Evolutionary conservation across 106 monocot species (phyloP).

Genomic region (Xerophyta viscosa): DNA sequence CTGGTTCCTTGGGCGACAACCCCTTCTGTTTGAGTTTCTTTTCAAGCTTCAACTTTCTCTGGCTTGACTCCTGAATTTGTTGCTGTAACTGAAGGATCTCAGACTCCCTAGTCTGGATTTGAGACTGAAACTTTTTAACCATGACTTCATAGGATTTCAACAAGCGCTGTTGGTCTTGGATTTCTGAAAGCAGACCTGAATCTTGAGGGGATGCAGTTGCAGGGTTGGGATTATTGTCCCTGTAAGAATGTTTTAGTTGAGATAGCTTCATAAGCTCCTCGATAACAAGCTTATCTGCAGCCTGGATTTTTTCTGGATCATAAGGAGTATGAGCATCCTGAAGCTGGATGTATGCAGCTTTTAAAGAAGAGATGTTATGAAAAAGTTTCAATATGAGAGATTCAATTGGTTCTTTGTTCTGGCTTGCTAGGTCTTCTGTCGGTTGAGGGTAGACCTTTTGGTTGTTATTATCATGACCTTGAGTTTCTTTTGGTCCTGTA

Average conservation of each 20-base stretch:
- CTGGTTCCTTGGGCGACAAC: conserved; percentile 36
- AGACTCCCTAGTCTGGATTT: conserved; percentile 75
- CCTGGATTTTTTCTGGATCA: conserved; percentile 67
- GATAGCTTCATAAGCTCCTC: conserved; percentile 67
- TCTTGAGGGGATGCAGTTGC: conserved; percentile 40
- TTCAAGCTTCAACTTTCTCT: conserved; percentile 67
- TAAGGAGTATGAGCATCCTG: conserved; percentile 85
- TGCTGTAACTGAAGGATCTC: conserved; percentile 77
- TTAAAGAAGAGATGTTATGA: conserved; percentile 67
- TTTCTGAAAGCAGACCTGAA: conserved; percentile 55
- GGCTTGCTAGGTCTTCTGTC: conserved; percentile 55
- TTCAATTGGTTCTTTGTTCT: conserved; percentile 49
- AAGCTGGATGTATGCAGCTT: conserved; percentile 71
- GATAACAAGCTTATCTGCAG: conserved; percentile 71
- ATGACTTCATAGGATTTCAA: conserved; percentile 79
- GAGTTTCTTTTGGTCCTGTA: conserved; percentile 42
- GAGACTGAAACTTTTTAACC: conserved; percentile 86
- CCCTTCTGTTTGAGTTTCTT: conserved; percentile 64
- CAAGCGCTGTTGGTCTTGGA: conserved; percentile 82
- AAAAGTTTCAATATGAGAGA: conserved; percentile 60
- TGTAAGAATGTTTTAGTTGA: conserved; percentile 65
- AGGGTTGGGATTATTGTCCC: conserved; percentile 39
- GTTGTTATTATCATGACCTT: conserved; percentile 56
- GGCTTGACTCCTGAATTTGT: conserved; percentile 65
- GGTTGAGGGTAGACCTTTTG: conserved; percentile 97